Evolutionary conservation across 2,329 filamentous ascomycete genomes (phyloP).

Genomic region (Penicillium sp.): DNA sequence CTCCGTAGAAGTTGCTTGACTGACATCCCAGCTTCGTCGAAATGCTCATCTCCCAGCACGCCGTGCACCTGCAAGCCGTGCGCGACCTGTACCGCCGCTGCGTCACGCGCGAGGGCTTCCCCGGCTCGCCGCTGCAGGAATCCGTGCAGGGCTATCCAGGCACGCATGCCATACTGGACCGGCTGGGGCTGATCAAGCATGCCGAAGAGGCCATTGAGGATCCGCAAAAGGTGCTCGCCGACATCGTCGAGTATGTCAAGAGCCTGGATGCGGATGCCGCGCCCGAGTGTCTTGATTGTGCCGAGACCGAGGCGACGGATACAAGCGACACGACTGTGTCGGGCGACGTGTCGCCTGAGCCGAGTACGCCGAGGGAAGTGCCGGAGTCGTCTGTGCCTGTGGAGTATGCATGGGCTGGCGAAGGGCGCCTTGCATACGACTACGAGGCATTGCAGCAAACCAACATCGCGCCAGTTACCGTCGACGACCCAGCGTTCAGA

Average conservation of each 20-base stretch:
- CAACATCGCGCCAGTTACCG: background rate
- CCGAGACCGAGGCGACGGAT: conserved; percentile 37
- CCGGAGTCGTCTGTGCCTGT: conserved; percentile 16
- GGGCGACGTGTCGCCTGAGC: conserved; percentile 14
- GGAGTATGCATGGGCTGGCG: conserved; percentile 29
- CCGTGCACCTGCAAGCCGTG: conserved; percentile 39
- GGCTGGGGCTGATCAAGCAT: conserved; percentile 41
- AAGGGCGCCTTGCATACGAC: background rate
- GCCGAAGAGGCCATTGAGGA: conserved; percentile 38
- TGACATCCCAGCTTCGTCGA: conserved; percentile 44
- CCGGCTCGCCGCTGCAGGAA: conserved; percentile 38
- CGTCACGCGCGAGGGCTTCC: conserved; percentile 40
- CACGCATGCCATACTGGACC: conserved; percentile 41
- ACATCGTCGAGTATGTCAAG: conserved; percentile 35
- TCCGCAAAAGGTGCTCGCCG: conserved; percentile 29
- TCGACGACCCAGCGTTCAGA: background rate
- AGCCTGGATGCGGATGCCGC: conserved; percentile 29
- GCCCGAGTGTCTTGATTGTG: conserved; percentile 29
- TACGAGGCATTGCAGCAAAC: background rate
- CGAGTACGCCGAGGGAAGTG: conserved; percentile 7
- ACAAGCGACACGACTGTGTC: conserved; percentile 29
- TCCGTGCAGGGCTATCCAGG: conserved; percentile 37
- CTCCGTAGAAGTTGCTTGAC: background rate
- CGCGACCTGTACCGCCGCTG: conserved; percentile 41
- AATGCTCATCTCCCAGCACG: conserved; percentile 43